Percentiles rank a stretch among this genome's conserved stretches.
Conservation (phyloP, 192 early-diverging fungal species). For the Coemansia umbellata region DNA sequence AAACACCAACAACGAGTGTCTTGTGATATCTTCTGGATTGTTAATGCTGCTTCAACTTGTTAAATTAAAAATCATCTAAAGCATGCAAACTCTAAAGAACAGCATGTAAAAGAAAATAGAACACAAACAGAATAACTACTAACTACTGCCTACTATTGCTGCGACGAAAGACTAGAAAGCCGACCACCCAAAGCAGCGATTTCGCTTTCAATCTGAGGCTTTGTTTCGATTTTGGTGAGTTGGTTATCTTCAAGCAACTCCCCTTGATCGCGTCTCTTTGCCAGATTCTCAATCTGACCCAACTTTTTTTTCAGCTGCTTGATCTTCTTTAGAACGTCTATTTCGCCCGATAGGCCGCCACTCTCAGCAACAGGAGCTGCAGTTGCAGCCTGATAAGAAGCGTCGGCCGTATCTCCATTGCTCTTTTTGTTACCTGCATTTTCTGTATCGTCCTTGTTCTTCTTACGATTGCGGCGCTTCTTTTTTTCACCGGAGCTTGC, state of each 20-base stretch:
- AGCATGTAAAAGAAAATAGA: too few relatives aligned
- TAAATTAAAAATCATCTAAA: too few relatives aligned
- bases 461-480: slow-evolving; percentile 76
- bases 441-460: slow-evolving; percentile 59
- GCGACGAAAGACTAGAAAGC: slow-evolving; percentile 17
- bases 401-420: slow-evolving; percentile 4
- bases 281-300: slow-evolving; percentile 83
- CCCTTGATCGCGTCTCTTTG: slow-evolving; percentile 69
- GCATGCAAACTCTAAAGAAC: too few relatives aligned
- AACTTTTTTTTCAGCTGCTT: slow-evolving; percentile 88
- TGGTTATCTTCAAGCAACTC: slow-evolving; percentile 70
- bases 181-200: slow-evolving; percentile 18
- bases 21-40: too few relatives aligned
- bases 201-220: slow-evolving; percentile 28
- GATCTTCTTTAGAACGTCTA: slow-evolving; percentile 83
- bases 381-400: slow-evolving; percentile 3
- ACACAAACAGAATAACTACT: too few relatives aligned
- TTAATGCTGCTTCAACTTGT: too few relatives aligned
- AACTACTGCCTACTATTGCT: too few relatives aligned
- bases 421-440: slow-evolving; percentile 17
- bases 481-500: slow-evolving; percentile 54
- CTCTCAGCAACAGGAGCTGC: slow-evolving; percentile 5
- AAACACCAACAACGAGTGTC: too few relatives aligned
- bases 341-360: too few relatives aligned
- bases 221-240: slow-evolving; percentile 32